Evolutionary conservation across 257 asterid species (phyloP).

Genomic region (Eucommia ulmoides): DNA sequence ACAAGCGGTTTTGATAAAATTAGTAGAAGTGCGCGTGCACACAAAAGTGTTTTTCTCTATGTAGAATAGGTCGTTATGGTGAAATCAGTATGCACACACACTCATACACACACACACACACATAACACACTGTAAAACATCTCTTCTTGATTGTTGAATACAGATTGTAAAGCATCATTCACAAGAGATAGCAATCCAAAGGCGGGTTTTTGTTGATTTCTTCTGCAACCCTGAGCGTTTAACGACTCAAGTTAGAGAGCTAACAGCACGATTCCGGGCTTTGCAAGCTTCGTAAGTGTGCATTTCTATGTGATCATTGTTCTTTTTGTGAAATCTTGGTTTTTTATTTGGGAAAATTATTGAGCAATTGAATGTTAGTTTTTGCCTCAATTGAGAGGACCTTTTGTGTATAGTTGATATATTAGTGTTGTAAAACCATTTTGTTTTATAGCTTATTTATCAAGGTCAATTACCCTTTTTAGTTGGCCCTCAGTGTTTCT

Average conservation of each 20-base stretch:
- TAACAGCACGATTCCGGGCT: constrained; percentile 80
- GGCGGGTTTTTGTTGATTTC: constrained; percentile 85
- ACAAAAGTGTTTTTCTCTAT: neutral
- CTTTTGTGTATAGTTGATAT: neutral
- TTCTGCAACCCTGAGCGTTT: constrained; percentile 92
- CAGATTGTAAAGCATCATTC: constrained; percentile 93
- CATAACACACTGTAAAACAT: neutral
- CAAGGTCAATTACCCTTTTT: neutral
- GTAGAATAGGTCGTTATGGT: no score
- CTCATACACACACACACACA: no score
- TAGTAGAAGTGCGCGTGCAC: neutral
- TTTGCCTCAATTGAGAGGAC: neutral
- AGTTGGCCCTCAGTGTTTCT: neutral
- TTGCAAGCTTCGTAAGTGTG: constrained; percentile 51
- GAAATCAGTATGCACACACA: no score
- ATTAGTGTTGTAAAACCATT: neutral
- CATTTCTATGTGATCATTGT: neutral
- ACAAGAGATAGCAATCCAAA: constrained; percentile 74
- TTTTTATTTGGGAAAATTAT: neutral
- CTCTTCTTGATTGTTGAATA: constrained; percentile 5
- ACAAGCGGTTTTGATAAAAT: neutral
- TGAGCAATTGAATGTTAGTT: neutral
- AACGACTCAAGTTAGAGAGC: constrained; percentile 84
- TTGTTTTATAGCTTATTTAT: neutral
- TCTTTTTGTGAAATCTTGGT: neutral